phyloP scores from a whole-genome alignment of 2,329 filamentous ascomycete genomes.

The Penicillium aurantiogriseum region DNA sequence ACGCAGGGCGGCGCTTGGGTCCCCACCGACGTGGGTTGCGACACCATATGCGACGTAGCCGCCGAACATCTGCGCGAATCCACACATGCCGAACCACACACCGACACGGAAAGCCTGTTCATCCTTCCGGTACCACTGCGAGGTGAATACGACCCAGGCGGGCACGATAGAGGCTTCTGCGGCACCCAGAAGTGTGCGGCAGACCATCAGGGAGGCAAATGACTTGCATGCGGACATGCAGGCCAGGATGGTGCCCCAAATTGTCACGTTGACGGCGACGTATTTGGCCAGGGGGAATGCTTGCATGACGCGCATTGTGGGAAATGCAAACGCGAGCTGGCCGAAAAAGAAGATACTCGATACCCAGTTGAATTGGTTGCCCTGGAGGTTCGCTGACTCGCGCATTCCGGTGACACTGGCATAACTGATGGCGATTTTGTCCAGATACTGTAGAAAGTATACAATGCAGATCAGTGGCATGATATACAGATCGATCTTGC shows the following conservation, averaged over 20 bases:
- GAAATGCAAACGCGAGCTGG: constrained; percentile 37
- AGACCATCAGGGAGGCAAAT: constrained; percentile 50
- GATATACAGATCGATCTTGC: constrained; percentile 33
- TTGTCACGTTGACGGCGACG: constrained; percentile 35
- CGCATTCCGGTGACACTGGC: constrained; percentile 30
- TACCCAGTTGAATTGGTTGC: constrained; percentile 48
- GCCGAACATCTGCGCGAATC: constrained; percentile 39
- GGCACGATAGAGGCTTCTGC: constrained; percentile 46
- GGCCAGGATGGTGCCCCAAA: constrained; percentile 34
- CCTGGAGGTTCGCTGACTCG: constrained; percentile 37
- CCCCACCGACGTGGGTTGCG: constrained; percentile 25
- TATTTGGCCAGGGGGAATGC: constrained; percentile 42
- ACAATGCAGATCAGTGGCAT: constrained; percentile 33
- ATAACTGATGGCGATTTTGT: constrained; percentile 28
- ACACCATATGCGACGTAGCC: constrained; percentile 41
- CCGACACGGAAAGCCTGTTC: constrained; percentile 35
- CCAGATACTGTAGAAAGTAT: constrained; percentile 33
- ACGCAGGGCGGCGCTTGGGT: constrained; percentile 28
- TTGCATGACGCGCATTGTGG: constrained; percentile 41
- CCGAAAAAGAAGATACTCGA: constrained; percentile 31
- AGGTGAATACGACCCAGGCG: constrained; percentile 31
- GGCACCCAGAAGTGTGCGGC: constrained; percentile 54
- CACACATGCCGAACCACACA: constrained; percentile 34
- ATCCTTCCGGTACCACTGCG: constrained; percentile 34
- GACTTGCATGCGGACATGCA: constrained; percentile 39